A percentile compares a stretch with the other conserved stretches of the same genome.
These are phyloP conservation scores for Aegilops umbellulata DNA, from an alignment of 176 grass and related monocot genomes.

Conservation along the genomic window DNA sequence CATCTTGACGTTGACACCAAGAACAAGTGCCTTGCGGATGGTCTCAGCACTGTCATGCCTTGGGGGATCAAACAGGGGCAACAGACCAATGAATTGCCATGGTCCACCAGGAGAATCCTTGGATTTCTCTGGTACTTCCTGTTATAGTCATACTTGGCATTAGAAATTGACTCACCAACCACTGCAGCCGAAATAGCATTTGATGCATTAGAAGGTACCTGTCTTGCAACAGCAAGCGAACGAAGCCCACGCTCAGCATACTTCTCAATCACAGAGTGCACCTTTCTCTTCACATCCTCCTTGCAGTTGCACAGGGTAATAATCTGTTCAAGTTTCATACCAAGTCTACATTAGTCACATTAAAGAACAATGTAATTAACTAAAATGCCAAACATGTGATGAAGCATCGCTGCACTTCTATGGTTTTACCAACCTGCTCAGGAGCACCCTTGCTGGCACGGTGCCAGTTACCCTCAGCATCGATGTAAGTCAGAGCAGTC, in stretches of 20 bases:
- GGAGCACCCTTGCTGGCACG: slow-evolving; percentile 97
- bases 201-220: slow-evolving; percentile 43
- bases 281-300: slow-evolving; percentile 80
- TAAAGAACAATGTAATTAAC: slow-evolving; percentile 10
- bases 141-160: slow-evolving; percentile 24
- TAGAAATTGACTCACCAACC: neutral
- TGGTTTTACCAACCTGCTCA: slow-evolving; percentile 60
- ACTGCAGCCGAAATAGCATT: neutral
- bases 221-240: slow-evolving; percentile 87
- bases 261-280: slow-evolving; percentile 78
- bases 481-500: slow-evolving; percentile 93
- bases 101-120: slow-evolving; percentile 79
- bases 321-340: slow-evolving; percentile 56
- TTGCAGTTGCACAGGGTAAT: slow-evolving; percentile 79
- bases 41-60: slow-evolving; percentile 99
- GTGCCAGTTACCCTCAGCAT: slow-evolving; percentile 77
- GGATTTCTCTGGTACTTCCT: slow-evolving; percentile 91
- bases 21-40: slow-evolving; percentile 88
- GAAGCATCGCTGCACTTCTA: neutral
- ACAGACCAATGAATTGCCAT: slow-evolving; percentile 92
- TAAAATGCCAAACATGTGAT: neutral
- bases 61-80: slow-evolving; percentile 95
- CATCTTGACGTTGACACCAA: slow-evolving; percentile 99
- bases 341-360: slow-evolving; percentile 17
- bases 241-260: slow-evolving; percentile 95